A percentile compares a stretch with the other conserved stretches of the same genome.
Conservation (phyloP, 768 basidiomycete genomes). For the Leucogyrophana mollusca region DNA sequence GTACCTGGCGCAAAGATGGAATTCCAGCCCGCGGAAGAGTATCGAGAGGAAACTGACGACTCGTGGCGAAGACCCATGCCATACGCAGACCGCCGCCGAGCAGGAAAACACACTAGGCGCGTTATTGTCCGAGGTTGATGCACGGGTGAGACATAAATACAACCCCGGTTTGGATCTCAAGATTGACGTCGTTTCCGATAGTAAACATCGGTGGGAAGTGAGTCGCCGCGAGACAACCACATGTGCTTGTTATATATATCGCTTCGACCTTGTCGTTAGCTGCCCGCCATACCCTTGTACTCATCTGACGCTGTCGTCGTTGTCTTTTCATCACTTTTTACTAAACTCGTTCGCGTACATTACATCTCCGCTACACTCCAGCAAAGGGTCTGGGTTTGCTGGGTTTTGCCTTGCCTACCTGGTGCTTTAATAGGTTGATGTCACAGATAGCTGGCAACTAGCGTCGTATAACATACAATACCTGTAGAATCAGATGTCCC, state of each 20-base stretch:
- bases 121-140: slow-evolving; percentile 53
- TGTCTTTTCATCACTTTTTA: slow-evolving; percentile 14
- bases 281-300: slow-evolving; percentile 22
- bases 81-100: slow-evolving; percentile 69
- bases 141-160: slow-evolving; percentile 3
- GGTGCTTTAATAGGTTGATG: slow-evolving; percentile 11
- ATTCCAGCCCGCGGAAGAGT: slow-evolving; percentile 43
- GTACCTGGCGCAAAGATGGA: slow-evolving; percentile 32
- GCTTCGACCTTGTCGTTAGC: slow-evolving; percentile 13
- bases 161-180: not conserved
- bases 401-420: slow-evolving; percentile 6
- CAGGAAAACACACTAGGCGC: slow-evolving; percentile 77
- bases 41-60: slow-evolving; percentile 61
- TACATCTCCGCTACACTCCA: slow-evolving; percentile 8
- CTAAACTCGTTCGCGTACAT: slow-evolving; percentile 11
- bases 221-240: slow-evolving; percentile 14
- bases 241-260: slow-evolving; percentile 17
- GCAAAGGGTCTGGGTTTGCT: slow-evolving; percentile 7
- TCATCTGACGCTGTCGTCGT: slow-evolving; percentile 8
- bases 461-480: no score
- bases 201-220: slow-evolving; percentile 2
- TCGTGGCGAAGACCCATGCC: slow-evolving; percentile 73
- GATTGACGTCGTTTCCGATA: not conserved
- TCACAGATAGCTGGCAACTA: not conserved
- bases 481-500: no score